Conservation (phyloP, 106 monocot species). For the Platanthera guangdongensis region DNA sequence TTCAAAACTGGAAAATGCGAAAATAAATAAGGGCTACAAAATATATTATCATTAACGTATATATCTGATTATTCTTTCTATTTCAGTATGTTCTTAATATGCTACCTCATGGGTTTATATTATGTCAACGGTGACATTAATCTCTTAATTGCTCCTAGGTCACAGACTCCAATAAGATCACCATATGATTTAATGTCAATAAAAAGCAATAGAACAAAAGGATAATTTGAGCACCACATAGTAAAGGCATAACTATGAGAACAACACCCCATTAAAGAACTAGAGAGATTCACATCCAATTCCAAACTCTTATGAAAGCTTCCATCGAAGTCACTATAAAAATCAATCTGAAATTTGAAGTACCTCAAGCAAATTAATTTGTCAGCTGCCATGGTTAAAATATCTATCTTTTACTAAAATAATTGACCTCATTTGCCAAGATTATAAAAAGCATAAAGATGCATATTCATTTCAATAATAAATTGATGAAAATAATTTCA, state of each 20-base stretch:
- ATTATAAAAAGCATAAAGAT: not conserved
- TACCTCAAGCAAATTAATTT: not conserved
- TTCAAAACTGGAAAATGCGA: no score
- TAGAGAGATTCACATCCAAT: slow-evolving; percentile 71
- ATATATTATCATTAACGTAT: no score
- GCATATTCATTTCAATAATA: not conserved
- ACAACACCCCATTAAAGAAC: slow-evolving; percentile 80
- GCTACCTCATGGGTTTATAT: no score
- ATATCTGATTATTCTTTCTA: no score
- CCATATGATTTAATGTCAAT: not conserved
- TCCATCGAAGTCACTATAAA: slow-evolving; percentile 98
- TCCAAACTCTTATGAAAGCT: slow-evolving; percentile 95
- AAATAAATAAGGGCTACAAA: no score
- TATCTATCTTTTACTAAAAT: not conserved
- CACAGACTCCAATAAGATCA: no score
- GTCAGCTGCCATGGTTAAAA: not conserved
- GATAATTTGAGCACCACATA: not conserved
- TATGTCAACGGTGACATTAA: no score
- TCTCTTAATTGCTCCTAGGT: no score
- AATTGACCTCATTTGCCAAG: not conserved
- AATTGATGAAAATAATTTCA: not conserved
- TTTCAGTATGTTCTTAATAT: no score
- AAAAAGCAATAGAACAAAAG: not conserved
- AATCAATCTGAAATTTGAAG: slow-evolving; percentile 59
- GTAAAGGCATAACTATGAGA: slow-evolving; percentile 61